Percentiles rank a stretch among this genome's conserved stretches.
Conservation (phyloP, 495 filamentous ascomycete genomes). For the Hypoxylon fuscum region DNA sequence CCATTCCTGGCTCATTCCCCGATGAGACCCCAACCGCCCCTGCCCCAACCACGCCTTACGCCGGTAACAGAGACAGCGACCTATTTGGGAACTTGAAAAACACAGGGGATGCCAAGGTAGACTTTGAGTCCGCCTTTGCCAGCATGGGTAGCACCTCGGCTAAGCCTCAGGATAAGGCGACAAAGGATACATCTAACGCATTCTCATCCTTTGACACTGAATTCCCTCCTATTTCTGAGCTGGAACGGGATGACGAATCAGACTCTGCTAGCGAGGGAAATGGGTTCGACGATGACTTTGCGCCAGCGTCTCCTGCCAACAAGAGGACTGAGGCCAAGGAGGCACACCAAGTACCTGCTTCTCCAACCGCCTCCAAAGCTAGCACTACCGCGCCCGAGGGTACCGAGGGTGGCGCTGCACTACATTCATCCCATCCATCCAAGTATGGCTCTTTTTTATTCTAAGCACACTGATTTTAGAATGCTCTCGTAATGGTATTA, state of each 20-base stretch:
- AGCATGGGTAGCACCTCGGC: conserved; percentile 58
- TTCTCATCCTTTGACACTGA: conserved; percentile 69
- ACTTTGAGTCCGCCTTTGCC: conserved; percentile 79
- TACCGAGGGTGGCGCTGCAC: conserved; percentile 32
- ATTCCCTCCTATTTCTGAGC: conserved; percentile 91
- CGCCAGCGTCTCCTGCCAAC: conserved; percentile 71
- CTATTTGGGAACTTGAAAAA: conserved; percentile 64
- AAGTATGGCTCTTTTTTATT: conserved; percentile 38
- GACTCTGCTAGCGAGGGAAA: conserved; percentile 80
- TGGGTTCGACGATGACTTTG: conserved; percentile 94
- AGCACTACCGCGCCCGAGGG: conserved; percentile 22
- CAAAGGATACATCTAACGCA: conserved; percentile 44
- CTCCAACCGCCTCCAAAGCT: conserved; percentile 43
- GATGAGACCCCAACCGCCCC: conserved; percentile 58
- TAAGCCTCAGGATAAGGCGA: conserved; percentile 41
- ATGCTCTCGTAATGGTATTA: conserved; percentile 16
- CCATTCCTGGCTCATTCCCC: conserved; percentile 69
- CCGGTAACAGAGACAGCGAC: conserved; percentile 50
- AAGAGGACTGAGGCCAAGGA: conserved; percentile 46
- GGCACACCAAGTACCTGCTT: conserved; percentile 39
- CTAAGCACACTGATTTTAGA: conserved; percentile 3
- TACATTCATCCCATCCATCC: conserved; percentile 39
- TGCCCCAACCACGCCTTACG: conserved; percentile 55
- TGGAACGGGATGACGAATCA: conserved; percentile 79
- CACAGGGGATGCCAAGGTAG: conserved; percentile 72